A percentile compares a stretch with the other conserved stretches of the same genome.
Conservation (phyloP, 495 filamentous ascomycete genomes). For the Friedmanniomyces endolithicus region DNA sequence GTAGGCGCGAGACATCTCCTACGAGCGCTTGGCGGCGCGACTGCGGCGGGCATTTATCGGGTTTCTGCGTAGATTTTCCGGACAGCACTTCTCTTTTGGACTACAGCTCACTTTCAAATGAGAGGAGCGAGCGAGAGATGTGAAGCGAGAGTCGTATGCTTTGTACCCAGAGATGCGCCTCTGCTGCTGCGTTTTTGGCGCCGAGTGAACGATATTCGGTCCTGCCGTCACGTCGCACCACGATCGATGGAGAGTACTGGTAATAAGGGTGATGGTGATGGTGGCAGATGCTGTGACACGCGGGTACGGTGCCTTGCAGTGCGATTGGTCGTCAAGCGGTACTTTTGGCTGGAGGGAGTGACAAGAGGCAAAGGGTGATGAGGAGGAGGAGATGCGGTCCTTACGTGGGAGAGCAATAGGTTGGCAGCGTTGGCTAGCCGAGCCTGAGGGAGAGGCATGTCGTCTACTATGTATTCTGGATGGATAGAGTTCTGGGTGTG, state of each 20-base stretch:
- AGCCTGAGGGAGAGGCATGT: too few relatives aligned
- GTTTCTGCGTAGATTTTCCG: too few relatives aligned
- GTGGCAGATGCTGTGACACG: conserved; percentile 2
- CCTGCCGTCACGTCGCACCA: not conserved
- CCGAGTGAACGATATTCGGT: too few relatives aligned
- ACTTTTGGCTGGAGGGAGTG: too few relatives aligned
- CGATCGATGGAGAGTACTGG: not conserved
- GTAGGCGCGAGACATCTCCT: conserved; percentile 3
- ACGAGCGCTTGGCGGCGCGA: not conserved
- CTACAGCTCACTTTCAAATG: too few relatives aligned
- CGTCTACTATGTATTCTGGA: too few relatives aligned
- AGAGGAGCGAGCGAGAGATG: too few relatives aligned
- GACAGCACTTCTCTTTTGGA: too few relatives aligned
- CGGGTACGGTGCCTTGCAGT: conserved; percentile 1
- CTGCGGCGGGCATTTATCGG: not conserved
- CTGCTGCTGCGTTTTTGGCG: too few relatives aligned
- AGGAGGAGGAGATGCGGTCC: not conserved
- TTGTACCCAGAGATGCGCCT: too few relatives aligned
- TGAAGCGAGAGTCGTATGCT: too few relatives aligned
- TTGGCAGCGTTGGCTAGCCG: not conserved
- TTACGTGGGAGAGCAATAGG: not conserved
- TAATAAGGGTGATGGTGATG: not conserved
- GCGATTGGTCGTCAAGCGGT: conserved; percentile 2
- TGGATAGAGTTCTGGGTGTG: not conserved
- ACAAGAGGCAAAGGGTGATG: too few relatives aligned